A percentile compares a stretch with the other conserved stretches of the same genome.
phyloP scores from a whole-genome alignment of 306 rosid genomes.

The Cucurbita argyrosperma region DNA sequence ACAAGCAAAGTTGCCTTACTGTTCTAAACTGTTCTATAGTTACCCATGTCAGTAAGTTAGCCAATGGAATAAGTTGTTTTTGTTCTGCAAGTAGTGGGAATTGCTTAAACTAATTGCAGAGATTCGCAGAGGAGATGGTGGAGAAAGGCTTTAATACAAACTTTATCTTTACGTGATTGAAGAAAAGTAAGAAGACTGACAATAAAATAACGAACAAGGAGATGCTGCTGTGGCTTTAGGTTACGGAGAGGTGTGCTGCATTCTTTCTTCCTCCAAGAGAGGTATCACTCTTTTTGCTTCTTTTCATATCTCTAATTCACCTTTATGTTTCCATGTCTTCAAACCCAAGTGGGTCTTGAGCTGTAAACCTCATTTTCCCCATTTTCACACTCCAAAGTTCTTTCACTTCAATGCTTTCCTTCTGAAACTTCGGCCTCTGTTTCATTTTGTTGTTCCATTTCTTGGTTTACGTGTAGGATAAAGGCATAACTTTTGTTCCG shows the following conservation, averaged over 20 bases:
- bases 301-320: conserved; percentile 42
- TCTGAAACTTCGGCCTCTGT: background rate
- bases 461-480: conserved; percentile 12
- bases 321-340: conserved; percentile 38
- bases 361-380: conserved; percentile 20
- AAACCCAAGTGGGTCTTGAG: conserved; percentile 36
- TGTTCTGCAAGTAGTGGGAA: background rate
- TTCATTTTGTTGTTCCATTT: conserved; percentile 3
- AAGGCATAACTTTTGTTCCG: conserved; percentile 1
- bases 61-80: conserved; percentile 1
- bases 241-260: conserved; percentile 15
- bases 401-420: background rate
- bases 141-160: conserved; percentile 29
- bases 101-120: conserved; percentile 4
- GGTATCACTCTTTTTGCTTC: conserved; percentile 23
- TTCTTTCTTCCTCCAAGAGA: conserved; percentile 35
- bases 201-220: conserved; percentile 20
- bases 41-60: background rate
- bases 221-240: conserved; percentile 30
- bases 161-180: conserved; percentile 62
- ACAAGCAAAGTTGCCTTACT: background rate
- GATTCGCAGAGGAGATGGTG: conserved; percentile 44
- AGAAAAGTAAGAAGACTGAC: conserved; percentile 29
- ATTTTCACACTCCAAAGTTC: conserved; percentile 14
- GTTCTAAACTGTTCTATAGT: background rate